A percentile compares a stretch with the other conserved stretches of the same genome.
phyloP scores from a whole-genome alignment of 345 rosid genomes.

The Moricandia moricandioides region DNA sequence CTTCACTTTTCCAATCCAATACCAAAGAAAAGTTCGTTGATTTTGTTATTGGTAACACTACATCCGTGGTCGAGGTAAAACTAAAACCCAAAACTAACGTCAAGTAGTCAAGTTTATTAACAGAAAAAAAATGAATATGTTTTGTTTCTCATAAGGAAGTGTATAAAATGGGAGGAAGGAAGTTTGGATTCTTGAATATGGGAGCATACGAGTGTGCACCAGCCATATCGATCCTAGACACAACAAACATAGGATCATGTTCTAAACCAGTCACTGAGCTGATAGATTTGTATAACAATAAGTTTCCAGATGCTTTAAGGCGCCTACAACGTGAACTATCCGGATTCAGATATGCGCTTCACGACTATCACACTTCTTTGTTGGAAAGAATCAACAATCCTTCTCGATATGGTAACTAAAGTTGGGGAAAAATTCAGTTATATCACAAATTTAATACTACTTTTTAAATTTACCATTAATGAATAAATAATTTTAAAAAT shows the following conservation, averaged over 20 bases:
- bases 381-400: slow-evolving; percentile 41
- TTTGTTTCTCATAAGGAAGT: slow-evolving; percentile 36
- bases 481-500: no score
- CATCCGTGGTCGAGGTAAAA: slow-evolving; percentile 40
- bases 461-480: no score
- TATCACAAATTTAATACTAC: no score
- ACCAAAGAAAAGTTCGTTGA: slow-evolving; percentile 35
- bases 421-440: no score
- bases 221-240: background rate
- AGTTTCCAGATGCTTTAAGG: slow-evolving; percentile 1
- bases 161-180: slow-evolving; percentile 10
- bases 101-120: background rate
- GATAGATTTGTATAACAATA: slow-evolving; percentile 31
- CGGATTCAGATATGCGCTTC: slow-evolving; percentile 39
- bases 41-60: slow-evolving; percentile 45
- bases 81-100: background rate
- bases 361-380: slow-evolving; percentile 30
- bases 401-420: background rate
- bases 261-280: background rate
- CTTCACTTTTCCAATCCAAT: slow-evolving; percentile 23
- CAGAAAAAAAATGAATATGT: background rate
- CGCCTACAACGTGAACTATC: slow-evolving; percentile 23
- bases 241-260: background rate
- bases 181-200: background rate
- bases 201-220: background rate